Evolutionary conservation across 2,329 filamentous ascomycete genomes (phyloP), one percentile per base, ranked within the genome.

Genomic region (Neocatenulostroma microsporum): DNA sequence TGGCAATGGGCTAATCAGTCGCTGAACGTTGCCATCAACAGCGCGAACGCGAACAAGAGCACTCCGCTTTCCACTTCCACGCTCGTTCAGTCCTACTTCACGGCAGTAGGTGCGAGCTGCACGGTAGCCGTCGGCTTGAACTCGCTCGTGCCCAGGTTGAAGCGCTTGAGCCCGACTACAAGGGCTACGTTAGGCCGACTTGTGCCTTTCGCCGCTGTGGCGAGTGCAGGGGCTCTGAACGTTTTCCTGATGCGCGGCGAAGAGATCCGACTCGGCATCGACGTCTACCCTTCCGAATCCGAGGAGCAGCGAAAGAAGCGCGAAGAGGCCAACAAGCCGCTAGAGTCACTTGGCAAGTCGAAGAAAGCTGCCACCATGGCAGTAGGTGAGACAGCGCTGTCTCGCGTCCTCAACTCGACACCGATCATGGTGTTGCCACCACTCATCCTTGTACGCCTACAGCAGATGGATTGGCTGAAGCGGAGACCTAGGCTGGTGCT

Each of bases 1-100:
- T 98, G 91, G 91, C 91, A 98, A 66, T 78, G 95, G 40, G 78
- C 84, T 49, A 98, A 98, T 66, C 91, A 98, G 68, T 95, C 88
- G 10, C 80, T 98, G 53, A 98, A 98, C 61, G 91, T 98, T 19
- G 89, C 86, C 49, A 89, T 98, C 72, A 98, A 98, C 73, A 87
- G 79, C 60, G 84, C 89, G 57, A 98, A 98, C 62, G 86, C 89
- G 46, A 98, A 98, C 74, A 98, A 98, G 64, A 94, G 87, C 25
- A 88, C 86, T 3, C 86, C 89, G 1, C 74, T 96, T 45, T 83
- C 84, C 14, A 82, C 78, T 41, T 76, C 77, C 15, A 84, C 85
- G 49, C 80, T 98, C 45, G 75, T 81, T 44, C 80, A 94, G 63
- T 95, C 87, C 34, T 98, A 96, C 70, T 76, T 83, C 58, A 73